phyloP scores from a whole-genome alignment of 148 eudicot genomes.

The Fagopyrum tataricum region DNA sequence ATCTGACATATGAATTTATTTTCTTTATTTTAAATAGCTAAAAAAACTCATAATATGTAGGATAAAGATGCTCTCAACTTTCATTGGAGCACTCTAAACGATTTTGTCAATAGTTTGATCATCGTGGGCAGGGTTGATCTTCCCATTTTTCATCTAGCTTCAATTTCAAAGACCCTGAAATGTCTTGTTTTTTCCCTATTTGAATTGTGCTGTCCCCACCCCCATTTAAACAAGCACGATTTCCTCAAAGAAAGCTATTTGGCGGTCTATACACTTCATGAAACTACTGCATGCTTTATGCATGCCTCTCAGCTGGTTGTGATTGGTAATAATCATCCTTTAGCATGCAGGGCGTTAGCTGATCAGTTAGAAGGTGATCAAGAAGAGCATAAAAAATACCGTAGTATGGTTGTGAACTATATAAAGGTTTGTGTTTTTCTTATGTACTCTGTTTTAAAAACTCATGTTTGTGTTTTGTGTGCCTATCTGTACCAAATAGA shows the following conservation, averaged over 20 bases:
- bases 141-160: background rate
- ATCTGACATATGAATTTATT: too few relatives aligned
- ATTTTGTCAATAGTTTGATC: background rate
- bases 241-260: conserved; percentile 9
- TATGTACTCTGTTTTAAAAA: background rate
- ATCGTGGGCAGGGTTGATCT: background rate
- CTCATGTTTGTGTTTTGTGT: background rate
- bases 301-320: conserved; percentile 3
- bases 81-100: background rate
- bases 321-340: conserved; percentile 27
- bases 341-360: conserved; percentile 66
- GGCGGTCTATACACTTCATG: background rate
- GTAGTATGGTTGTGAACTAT: conserved; percentile 65
- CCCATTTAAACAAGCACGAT: background rate
- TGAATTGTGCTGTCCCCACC: background rate
- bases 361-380: conserved; percentile 92
- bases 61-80: background rate
- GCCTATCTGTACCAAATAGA: background rate
- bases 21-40: too few relatives aligned
- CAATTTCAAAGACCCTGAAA: background rate
- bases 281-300: background rate
- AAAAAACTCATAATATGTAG: too few relatives aligned
- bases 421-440: conserved; percentile 44
- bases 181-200: background rate
- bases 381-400: conserved; percentile 73